Evolutionary conservation across 2,329 filamentous ascomycete genomes (phyloP).

Genomic region (Apiospora arundinis): DNA sequence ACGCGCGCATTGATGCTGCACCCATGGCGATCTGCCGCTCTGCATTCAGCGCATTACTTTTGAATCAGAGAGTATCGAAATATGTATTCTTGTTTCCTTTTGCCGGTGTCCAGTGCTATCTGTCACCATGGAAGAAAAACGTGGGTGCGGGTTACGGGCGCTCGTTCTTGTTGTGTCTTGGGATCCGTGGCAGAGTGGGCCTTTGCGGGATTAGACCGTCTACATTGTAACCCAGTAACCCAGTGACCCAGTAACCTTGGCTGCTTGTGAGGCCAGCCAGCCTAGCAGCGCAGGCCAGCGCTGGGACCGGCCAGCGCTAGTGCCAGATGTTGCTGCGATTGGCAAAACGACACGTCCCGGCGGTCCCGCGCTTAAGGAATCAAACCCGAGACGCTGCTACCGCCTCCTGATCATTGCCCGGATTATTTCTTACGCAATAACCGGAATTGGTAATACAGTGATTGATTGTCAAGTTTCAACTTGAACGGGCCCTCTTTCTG

Average conservation of each 20-base stretch:
- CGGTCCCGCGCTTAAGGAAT: background rate
- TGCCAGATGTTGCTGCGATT: background rate
- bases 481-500: conserved; percentile 1
- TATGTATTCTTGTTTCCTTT: background rate
- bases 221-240: background rate
- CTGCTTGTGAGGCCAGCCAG: background rate
- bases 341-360: conserved; percentile 10
- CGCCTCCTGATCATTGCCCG: background rate
- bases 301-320: background rate
- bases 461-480: conserved; percentile 6
- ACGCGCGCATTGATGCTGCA: conserved; percentile 11
- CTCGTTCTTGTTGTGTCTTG: conserved; percentile 5
- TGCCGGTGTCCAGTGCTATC: background rate
- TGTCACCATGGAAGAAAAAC: background rate
- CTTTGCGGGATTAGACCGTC: background rate
- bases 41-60: background rate
- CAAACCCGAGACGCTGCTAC: background rate
- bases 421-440: background rate
- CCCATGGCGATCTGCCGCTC: background rate
- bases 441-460: background rate
- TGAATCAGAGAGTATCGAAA: background rate
- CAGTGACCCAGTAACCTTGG: background rate
- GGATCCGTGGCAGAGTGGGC: background rate
- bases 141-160: background rate
- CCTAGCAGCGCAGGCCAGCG: no score